phyloP scores from a whole-genome alignment of 2,329 filamentous ascomycete species.

The Alternaria dauci region DNA sequence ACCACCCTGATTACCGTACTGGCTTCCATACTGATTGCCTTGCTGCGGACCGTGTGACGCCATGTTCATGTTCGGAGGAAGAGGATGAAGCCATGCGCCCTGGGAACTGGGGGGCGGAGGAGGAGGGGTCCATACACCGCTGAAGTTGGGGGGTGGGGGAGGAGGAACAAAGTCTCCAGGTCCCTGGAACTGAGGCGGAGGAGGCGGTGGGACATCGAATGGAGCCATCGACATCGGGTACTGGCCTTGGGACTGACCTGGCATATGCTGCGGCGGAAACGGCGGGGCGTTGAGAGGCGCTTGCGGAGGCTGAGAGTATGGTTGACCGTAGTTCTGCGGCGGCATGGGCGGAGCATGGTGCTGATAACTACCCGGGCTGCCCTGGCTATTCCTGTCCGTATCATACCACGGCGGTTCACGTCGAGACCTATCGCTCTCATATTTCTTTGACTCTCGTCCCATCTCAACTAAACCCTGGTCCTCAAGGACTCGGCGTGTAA shows the following conservation, averaged over 20 bases:
- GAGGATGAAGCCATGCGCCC: slow-evolving; percentile 29
- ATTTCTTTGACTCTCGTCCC: slow-evolving; percentile 17
- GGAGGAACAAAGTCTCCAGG: slow-evolving; percentile 29
- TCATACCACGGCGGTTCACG: slow-evolving; percentile 22
- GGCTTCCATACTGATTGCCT: slow-evolving; percentile 16
- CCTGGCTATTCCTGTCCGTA: slow-evolving; percentile 10
- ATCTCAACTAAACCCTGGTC: slow-evolving; percentile 16
- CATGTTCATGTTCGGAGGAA: slow-evolving; percentile 28
- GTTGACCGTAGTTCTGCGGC: slow-evolving; percentile 15
- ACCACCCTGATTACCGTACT: slow-evolving; percentile 19
- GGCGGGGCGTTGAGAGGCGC: slow-evolving; percentile 28
- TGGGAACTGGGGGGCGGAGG: slow-evolving; percentile 34
- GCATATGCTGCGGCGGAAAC: slow-evolving; percentile 27
- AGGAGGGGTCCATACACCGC: slow-evolving; percentile 27
- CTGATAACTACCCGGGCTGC: slow-evolving; percentile 15
- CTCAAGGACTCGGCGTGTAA: slow-evolving; percentile 11
- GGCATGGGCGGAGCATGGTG: slow-evolving; percentile 14
- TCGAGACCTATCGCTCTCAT: slow-evolving; percentile 17
- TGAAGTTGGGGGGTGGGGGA: slow-evolving; percentile 37
- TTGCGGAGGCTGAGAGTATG: slow-evolving; percentile 21
- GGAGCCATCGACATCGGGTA: slow-evolving; percentile 28
- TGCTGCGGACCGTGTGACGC: slow-evolving; percentile 22
- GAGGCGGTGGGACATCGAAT: slow-evolving; percentile 30
- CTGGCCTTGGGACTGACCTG: slow-evolving; percentile 29
- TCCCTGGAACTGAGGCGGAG: slow-evolving; percentile 31